A percentile compares a stretch with the other conserved stretches of the same genome.
These are phyloP conservation scores for Diversispora eburnea DNA, from an alignment of 192 early-diverging fungal genomes.

Conservation along the genomic window DNA sequence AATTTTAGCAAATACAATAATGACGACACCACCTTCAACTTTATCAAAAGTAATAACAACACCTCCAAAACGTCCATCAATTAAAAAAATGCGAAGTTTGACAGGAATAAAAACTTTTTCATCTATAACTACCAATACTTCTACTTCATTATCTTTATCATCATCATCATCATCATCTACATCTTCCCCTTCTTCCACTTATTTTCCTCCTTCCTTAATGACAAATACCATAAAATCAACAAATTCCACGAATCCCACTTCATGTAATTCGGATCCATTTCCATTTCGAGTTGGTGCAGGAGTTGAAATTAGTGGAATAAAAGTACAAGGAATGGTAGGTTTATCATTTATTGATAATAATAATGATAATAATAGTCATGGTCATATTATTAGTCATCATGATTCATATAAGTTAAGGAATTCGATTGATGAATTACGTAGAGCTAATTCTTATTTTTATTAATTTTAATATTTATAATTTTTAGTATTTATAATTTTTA, in stretches of 20 bases:
- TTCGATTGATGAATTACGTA: no score
- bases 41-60: not conserved
- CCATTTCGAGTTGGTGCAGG: slow-evolving; percentile 21
- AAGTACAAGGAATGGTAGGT: slow-evolving; percentile 19
- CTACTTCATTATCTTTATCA: not conserved
- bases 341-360: no score
- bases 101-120: not conserved
- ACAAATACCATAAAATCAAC: not conserved
- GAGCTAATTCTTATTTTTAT: no score
- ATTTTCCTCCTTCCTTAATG: not conserved
- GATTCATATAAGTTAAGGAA: no score
- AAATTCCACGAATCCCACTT: no score
- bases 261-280: not conserved
- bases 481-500: no score
- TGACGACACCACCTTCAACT: not conserved
- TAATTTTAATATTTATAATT: no score
- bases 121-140: not conserved
- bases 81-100: slow-evolving; percentile 3
- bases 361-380: no score
- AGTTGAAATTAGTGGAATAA: slow-evolving; percentile 24
- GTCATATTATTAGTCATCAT: no score
- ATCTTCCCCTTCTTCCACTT: no score
- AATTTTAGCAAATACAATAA: not conserved
- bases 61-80: slow-evolving; percentile 22
- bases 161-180: not conserved